Base-by-base conservation (phyloP, 164 flowering plant species). In the Tetrastigma voinierianum region DNA sequence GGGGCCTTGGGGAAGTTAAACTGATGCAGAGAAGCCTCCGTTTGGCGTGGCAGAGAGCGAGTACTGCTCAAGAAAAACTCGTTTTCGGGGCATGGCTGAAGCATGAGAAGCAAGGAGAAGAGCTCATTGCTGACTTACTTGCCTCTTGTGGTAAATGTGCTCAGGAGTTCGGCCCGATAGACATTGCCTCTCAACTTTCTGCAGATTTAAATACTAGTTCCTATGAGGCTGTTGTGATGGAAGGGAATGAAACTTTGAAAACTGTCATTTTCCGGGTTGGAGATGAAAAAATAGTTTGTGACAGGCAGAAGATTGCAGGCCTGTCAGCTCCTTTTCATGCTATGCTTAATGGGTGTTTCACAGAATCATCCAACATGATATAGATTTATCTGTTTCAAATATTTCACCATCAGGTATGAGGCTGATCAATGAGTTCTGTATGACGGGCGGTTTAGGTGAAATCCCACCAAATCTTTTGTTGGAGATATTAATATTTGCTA, bases 41-140 rank as follows among this genome's bases (percentile, higher is more conserved):
- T 43, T 75, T 78, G 7, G 97, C 99, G 51, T 95, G 92, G 92
- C 78, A 78, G 63, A 86, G 89, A 47, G 87, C 97, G 1, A 81
- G 74, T 71, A 80, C 82, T 3, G 74, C 87, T 24, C 84, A 95
- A 70, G 94, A 95, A 70, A 90, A 82, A 74, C 71, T 95, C 44
- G 70, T 95, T 10, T 90, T 95, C 74, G 97, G 94, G 65, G 90
- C 99, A 51, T 95, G 99, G 99, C 79, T 92, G 69, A 95, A 81
- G 72, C 89, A 92, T 71, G 97, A 92, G 76, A 96, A 89, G 72
- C 88, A 81, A 78, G 96, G 92, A 44, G 97, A 96, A 70, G 93
- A 87, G 65, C 77, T 83, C 21, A 83, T 92, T 43, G 74, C 88
- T 64, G 93, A 90, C 63, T 84, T 92, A 82, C 90, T 92, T 53